A percentile compares a stretch with the other conserved stretches of the same genome.
Conservation (phyloP, 192 early-diverging fungal genomes). For the Phycomyces blakesleeanus region DNA sequence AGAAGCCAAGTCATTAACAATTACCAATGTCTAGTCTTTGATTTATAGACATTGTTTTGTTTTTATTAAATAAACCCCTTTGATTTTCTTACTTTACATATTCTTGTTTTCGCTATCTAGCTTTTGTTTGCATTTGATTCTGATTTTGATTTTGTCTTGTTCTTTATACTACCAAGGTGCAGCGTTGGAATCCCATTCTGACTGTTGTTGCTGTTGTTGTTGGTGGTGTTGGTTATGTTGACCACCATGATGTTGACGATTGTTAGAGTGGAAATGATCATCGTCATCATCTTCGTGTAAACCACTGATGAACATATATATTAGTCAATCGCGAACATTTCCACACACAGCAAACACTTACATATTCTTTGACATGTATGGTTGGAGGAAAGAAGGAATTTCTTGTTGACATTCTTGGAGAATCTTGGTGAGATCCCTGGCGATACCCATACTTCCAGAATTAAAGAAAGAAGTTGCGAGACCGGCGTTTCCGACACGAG, state of each 20-base stretch:
- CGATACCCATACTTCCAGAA: conserved; percentile 30
- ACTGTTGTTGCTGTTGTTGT: neutral
- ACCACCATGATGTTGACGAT: neutral
- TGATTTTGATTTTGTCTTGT: no score
- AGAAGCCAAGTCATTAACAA: no score
- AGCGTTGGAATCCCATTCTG: neutral
- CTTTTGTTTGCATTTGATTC: no score
- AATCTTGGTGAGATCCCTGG: conserved; percentile 46
- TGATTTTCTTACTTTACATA: no score
- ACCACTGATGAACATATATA: no score
- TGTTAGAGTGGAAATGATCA: neutral
- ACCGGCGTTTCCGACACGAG: conserved; percentile 88
- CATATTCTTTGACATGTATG: conserved; percentile 24
- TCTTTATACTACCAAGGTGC: neutral
- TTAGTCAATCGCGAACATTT: no score
- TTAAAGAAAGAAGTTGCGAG: conserved; percentile 56
- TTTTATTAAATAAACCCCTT: no score
- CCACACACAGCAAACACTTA: conserved; percentile 25
- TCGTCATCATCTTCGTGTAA: neutral
- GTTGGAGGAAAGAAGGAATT: conserved; percentile 50
- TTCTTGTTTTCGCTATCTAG: no score
- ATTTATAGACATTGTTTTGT: no score
- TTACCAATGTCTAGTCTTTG: no score
- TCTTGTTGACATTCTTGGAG: conserved; percentile 56
- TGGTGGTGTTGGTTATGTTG: neutral